phyloP scores from a whole-genome alignment of 139 green algal species.

The Closterium sp. region DNA sequence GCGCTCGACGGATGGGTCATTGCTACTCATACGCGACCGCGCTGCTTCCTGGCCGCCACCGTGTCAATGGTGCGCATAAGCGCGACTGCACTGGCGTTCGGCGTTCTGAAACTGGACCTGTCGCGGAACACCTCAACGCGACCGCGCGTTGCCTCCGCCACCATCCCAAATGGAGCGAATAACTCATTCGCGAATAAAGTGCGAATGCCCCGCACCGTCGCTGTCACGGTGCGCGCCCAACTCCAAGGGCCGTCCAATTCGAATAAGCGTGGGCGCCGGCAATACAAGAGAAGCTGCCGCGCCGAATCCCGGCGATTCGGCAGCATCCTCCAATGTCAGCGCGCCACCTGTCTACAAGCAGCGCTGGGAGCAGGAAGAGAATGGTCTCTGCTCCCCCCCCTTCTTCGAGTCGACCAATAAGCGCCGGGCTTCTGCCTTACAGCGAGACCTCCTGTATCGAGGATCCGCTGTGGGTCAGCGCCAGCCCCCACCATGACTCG shows the following conservation, averaged over 20 bases:
- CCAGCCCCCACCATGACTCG: neutral
- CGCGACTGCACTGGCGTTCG: no score
- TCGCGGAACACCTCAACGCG: no score
- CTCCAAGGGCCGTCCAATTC: neutral
- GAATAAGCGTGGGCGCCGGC: neutral
- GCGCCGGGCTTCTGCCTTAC: neutral
- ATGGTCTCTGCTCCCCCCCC: neutral
- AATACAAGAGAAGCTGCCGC: neutral
- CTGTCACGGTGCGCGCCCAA: no score
- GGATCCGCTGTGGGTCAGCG: neutral
- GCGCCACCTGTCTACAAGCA: neutral
- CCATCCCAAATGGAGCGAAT: no score
- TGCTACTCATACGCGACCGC: no score
- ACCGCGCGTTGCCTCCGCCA: no score
- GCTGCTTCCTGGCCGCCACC: no score
- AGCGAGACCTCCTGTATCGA: neutral
- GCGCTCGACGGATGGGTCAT: no score
- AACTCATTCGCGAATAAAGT: no score
- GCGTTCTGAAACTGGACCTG: no score
- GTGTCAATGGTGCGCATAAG: no score
- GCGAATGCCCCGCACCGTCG: no score
- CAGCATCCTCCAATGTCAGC: neutral
- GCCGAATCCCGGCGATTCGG: neutral
- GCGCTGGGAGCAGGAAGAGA: neutral
- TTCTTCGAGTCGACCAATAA: neutral